These are phyloP conservation scores for Cladorrhinum sp. DNA, from an alignment of 2,329 filamentous ascomycete genomes.

Conservation along the genomic window DNA sequence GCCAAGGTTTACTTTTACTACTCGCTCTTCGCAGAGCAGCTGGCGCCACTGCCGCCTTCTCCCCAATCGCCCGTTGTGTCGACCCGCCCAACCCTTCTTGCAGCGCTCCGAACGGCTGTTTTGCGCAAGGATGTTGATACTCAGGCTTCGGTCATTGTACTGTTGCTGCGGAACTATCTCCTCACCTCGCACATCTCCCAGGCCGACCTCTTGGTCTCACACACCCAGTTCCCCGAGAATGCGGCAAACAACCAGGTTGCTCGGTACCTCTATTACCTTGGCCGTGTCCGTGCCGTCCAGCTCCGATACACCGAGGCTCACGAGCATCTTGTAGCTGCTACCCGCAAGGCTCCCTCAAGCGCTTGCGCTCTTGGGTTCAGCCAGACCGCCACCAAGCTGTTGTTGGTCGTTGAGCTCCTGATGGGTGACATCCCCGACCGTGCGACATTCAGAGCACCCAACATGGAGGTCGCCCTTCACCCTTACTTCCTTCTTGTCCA, in stretches of 20 bases:
- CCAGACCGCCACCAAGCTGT: conserved; percentile 92
- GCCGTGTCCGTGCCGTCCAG: conserved; percentile 93
- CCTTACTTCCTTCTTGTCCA: conserved; percentile 94
- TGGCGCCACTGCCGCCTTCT: conserved; percentile 82
- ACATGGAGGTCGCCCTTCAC: conserved; percentile 80
- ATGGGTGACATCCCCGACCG: conserved; percentile 99
- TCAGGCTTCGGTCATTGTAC: conserved; percentile 92
- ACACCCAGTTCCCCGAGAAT: conserved; percentile 90
- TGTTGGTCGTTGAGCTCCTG: conserved; percentile 90
- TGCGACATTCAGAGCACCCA: conserved; percentile 85
- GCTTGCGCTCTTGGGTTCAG: conserved; percentile 89
- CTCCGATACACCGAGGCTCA: conserved; percentile 96
- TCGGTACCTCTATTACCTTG: conserved; percentile 94
- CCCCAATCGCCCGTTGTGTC: conserved; percentile 82
- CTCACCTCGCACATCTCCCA: conserved; percentile 95
- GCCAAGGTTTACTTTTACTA: conserved; percentile 99
- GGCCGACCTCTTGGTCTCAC: conserved; percentile 90
- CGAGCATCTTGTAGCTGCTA: conserved; percentile 87
- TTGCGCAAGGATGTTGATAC: conserved; percentile 95
- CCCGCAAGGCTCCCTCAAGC: conserved; percentile 89
- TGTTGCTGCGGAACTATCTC: conserved; percentile 93
- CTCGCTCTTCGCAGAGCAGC: conserved; percentile 89
- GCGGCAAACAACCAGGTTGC: conserved; percentile 98
- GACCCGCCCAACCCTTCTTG: conserved; percentile 80
- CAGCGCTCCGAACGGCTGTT: conserved; percentile 90